Evolutionary conservation across 1,139 yeast genomes (phyloP).

Genomic region (Insectozyma bohioensis): DNA sequence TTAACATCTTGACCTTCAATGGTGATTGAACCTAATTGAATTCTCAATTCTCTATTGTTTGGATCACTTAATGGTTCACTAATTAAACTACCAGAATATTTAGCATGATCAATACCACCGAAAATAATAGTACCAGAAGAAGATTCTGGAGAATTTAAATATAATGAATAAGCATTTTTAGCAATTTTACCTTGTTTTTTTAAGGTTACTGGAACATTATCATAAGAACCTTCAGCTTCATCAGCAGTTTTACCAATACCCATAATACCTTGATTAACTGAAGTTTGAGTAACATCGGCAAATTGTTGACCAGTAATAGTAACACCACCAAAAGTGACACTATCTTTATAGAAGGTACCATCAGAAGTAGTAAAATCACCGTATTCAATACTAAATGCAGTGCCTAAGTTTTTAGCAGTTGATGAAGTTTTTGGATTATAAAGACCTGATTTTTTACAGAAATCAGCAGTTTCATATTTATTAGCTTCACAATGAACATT

Average conservation of each 20-base stretch:
- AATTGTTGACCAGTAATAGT: slow-evolving; percentile 14
- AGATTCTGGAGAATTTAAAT: slow-evolving; percentile 24
- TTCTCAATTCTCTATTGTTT: slow-evolving; percentile 5
- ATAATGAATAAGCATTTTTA: slow-evolving; percentile 38
- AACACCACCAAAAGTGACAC: slow-evolving; percentile 15
- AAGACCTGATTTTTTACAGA: slow-evolving; percentile 7
- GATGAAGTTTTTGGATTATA: slow-evolving; percentile 9
- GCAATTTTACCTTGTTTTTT: slow-evolving; percentile 46
- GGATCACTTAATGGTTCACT: slow-evolving; percentile 6
- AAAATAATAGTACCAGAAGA: slow-evolving; percentile 25
- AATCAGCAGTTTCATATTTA: too few relatives aligned
- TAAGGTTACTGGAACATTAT: slow-evolving; percentile 33
- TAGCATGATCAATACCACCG: slow-evolving; percentile 31
- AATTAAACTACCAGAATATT: slow-evolving; percentile 23
- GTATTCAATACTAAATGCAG: slow-evolving; percentile 11
- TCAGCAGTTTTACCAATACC: slow-evolving; percentile 21
- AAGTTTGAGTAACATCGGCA: slow-evolving; percentile 16
- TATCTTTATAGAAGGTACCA: slow-evolving; percentile 57
- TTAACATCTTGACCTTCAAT: slow-evolving; percentile 4
- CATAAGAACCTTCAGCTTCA: slow-evolving; percentile 19
- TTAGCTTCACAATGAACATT: too few relatives aligned
- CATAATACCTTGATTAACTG: slow-evolving; percentile 17
- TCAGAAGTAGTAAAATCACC: slow-evolving; percentile 30
- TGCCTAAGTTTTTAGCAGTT: slow-evolving; percentile 9
- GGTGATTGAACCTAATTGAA: slow-evolving; percentile 5